Percentiles rank a stretch among this genome's conserved stretches.
Evolutionary conservation across 192 early-diverging fungal species (phyloP).

Genomic region (Coemansia sp.): DNA sequence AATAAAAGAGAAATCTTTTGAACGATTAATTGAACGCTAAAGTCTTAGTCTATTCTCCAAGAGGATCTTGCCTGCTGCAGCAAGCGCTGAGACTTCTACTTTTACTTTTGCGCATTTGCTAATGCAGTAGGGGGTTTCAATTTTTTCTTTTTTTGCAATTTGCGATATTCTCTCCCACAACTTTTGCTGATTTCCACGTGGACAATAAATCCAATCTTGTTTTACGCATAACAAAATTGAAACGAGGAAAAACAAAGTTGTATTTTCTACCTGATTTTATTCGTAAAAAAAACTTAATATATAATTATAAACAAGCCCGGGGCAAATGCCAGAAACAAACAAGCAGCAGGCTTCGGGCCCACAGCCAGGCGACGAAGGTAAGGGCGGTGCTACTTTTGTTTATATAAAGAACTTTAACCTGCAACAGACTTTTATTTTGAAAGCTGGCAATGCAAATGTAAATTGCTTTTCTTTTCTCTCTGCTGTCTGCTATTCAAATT

Average conservation of each 20-base stretch:
- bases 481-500: too few relatives aligned
- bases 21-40: background rate
- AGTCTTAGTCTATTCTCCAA: background rate
- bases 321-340: constrained; percentile 10
- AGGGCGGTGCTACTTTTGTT: background rate
- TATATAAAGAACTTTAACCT: background rate
- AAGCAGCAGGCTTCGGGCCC: constrained; percentile 16
- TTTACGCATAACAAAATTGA: background rate
- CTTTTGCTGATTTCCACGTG: background rate
- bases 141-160: too few relatives aligned
- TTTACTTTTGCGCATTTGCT: too few relatives aligned
- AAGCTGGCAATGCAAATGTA: background rate
- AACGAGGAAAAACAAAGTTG: background rate
- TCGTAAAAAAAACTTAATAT: background rate
- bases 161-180: too few relatives aligned
- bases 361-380: constrained; percentile 41
- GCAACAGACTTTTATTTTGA: too few relatives aligned
- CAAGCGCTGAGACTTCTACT: too few relatives aligned
- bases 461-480: background rate
- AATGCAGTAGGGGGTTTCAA: too few relatives aligned
- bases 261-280: constrained; percentile 1
- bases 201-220: background rate
- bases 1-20: background rate
- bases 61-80: too few relatives aligned
- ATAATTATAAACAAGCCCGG: background rate